Conservation (phyloP, 768 basidiomycete genomes). For the Boletus rubroflammeus region DNA sequence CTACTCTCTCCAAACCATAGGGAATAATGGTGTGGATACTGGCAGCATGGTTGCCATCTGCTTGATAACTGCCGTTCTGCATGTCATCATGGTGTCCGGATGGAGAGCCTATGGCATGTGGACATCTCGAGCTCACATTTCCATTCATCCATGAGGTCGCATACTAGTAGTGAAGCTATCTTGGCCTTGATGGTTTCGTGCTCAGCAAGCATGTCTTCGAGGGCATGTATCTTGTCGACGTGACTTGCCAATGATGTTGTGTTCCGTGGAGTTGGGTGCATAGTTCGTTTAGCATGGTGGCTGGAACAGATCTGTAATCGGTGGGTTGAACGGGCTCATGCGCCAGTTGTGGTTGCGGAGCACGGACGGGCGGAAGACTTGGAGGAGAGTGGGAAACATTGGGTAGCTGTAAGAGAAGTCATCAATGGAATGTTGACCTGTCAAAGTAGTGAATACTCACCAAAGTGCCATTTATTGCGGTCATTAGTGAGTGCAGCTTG, state of each 20-base stretch:
- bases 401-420: constrained; percentile 28
- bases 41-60: constrained; percentile 66
- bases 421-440: background rate
- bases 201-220: constrained; percentile 73
- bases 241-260: constrained; percentile 72
- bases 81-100: constrained; percentile 20
- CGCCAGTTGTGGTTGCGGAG: constrained; percentile 24
- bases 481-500: constrained; percentile 74
- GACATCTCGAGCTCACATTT: constrained; percentile 45
- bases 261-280: constrained; percentile 84
- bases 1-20: constrained; percentile 66
- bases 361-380: constrained; percentile 64
- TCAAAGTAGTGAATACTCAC: constrained; percentile 42
- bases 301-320: constrained; percentile 25
- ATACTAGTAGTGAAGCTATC: constrained; percentile 58
- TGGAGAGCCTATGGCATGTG: constrained; percentile 19
- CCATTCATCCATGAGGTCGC: constrained; percentile 67
- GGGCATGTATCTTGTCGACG: no score
- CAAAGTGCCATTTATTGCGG: constrained; percentile 74
- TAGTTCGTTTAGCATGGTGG: constrained; percentile 50
- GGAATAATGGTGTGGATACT: constrained; percentile 72
- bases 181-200: constrained; percentile 83
- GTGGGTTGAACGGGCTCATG: constrained; percentile 31
- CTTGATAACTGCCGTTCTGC: constrained; percentile 23
- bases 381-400: constrained; percentile 66